Conservation (phyloP, 2,329 filamentous ascomycete genomes). For the Talaromyces funiculosus region DNA sequence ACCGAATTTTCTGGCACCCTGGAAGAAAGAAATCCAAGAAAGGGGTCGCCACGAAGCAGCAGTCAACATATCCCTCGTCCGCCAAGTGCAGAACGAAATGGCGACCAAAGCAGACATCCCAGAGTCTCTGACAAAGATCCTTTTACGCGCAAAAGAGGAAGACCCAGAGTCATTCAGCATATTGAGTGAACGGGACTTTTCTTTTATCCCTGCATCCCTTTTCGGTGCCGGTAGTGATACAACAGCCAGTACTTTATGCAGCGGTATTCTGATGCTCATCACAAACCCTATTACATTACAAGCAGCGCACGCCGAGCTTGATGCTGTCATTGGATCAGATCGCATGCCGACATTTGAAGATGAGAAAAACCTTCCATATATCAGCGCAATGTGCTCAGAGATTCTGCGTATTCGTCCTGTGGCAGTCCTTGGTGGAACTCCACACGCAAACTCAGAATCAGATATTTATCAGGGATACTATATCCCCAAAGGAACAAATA, state of each 20-base stretch:
- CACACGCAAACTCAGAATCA: slow-evolving; percentile 42
- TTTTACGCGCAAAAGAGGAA: slow-evolving; percentile 38
- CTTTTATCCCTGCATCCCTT: slow-evolving; percentile 27
- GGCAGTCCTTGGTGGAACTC: slow-evolving; percentile 39
- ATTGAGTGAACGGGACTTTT: slow-evolving; percentile 42
- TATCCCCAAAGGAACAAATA: slow-evolving; percentile 43
- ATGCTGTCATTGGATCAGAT: slow-evolving; percentile 22
- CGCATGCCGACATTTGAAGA: slow-evolving; percentile 26
- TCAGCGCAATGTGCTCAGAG: slow-evolving; percentile 26
- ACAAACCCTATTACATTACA: slow-evolving; percentile 38
- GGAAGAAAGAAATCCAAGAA: slow-evolving; percentile 32
- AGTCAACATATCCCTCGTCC: slow-evolving; percentile 37
- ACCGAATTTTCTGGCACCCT: slow-evolving; percentile 41
- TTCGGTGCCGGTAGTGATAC: neutral
- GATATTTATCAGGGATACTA: slow-evolving; percentile 42
- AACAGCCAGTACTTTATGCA: slow-evolving; percentile 15
- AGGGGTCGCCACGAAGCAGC: slow-evolving; percentile 20
- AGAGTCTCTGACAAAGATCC: slow-evolving; percentile 41
- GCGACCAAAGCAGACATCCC: slow-evolving; percentile 30
- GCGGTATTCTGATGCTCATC: slow-evolving; percentile 44
- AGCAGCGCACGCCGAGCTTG: slow-evolving; percentile 32
- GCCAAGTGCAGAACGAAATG: slow-evolving; percentile 33
- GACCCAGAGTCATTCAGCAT: slow-evolving; percentile 28
- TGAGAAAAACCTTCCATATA: slow-evolving; percentile 23
- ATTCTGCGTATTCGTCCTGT: slow-evolving; percentile 29